Base-by-base conservation (phyloP, 352 stramenopile genomes). In the Phytophthora citricola region DNA sequence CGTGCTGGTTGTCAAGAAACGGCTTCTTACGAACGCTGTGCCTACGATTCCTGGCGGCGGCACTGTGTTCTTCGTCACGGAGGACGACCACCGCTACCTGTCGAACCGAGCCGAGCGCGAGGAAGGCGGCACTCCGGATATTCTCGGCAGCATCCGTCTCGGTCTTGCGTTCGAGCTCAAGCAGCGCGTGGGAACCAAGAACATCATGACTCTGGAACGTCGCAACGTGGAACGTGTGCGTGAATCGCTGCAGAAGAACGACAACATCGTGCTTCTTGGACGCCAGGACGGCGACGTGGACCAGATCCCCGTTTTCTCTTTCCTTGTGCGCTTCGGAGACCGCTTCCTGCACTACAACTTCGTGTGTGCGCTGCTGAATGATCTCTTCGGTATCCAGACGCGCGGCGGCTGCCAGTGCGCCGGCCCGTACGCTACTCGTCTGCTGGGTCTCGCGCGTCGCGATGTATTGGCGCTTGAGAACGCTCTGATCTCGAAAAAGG, bases 271-370 rank as follows among this genome's bases (percentile, higher is more conserved):
- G 44, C 58, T 99, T 29, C 71, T 99, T 6, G 96, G 95, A 11
- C 65, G 73, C n/a, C 67, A 87, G 44, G 57, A 69, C 20, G 58
- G 68, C 24, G 34, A 64, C 0, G 60, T 75, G 53, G 69, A 76
- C 11, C 63, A 95, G 32, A 77, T 99, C 31, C 96, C 96, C 0
- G 96, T 99, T 20, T 97, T 99, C 66, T 98, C 96, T 1, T 99
- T 99, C 60, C 75, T 99, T 7, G 85, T 99, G 45, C 85, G 87
- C 24, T 96, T 86, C 32, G 85, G 87, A 1, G 71, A 87, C 26
- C 64, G 91, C 22, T 99, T 98, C 75, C 72, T 99, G 46, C 98
- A 99, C 76, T 99, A 98, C 78, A 99, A 99, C 69, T 99, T 99
- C 62, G 97, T 99, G 20, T 98, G 93, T 61, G 95, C 97, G 34